These are phyloP conservation scores for Cryptococcus amylolentus DNA, from an alignment of 1,284 basidiomycete genomes.

Conservation along the genomic window DNA sequence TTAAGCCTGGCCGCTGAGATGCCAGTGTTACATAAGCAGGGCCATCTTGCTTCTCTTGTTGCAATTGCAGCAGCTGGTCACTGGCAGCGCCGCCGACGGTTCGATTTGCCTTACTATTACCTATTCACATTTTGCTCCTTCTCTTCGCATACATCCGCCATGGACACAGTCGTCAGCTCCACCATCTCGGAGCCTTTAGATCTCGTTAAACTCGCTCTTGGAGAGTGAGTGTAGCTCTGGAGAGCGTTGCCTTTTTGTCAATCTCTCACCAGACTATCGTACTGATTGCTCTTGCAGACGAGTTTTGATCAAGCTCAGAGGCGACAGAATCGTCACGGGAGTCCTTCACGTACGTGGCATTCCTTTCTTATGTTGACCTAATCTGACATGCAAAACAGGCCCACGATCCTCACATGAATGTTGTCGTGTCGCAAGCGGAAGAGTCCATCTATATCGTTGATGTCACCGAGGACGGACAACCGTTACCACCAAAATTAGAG, in stretches of 20 bases:
- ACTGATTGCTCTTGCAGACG: slow-evolving; percentile 25
- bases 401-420: slow-evolving; percentile 99
- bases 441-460: slow-evolving; percentile 94
- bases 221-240: slow-evolving; percentile 69
- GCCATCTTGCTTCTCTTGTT: neutral
- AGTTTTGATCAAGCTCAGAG: slow-evolving; percentile 71
- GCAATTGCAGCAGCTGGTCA: no score
- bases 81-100: neutral
- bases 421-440: slow-evolving; percentile 95
- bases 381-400: slow-evolving; percentile 58
- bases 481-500: slow-evolving; percentile 58
- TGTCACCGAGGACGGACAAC: slow-evolving; percentile 52
- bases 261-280: neutral
- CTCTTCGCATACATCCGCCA: slow-evolving; percentile 13
- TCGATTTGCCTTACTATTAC: neutral
- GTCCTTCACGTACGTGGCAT: slow-evolving; percentile 74
- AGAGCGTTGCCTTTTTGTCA: slow-evolving; percentile 50
- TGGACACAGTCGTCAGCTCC: slow-evolving; percentile 57
- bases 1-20: neutral
- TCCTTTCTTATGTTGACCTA: neutral
- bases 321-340: slow-evolving; percentile 88
- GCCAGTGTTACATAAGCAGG: neutral
- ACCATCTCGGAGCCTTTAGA: slow-evolving; percentile 96
- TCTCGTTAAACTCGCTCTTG: slow-evolving; percentile 89
- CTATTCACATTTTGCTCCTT: neutral